Percentiles rank a stretch among this genome's conserved stretches.
These are phyloP conservation scores for Boletus mariae DNA, from an alignment of 1,284 basidiomycete species.

Conservation along the genomic window DNA sequence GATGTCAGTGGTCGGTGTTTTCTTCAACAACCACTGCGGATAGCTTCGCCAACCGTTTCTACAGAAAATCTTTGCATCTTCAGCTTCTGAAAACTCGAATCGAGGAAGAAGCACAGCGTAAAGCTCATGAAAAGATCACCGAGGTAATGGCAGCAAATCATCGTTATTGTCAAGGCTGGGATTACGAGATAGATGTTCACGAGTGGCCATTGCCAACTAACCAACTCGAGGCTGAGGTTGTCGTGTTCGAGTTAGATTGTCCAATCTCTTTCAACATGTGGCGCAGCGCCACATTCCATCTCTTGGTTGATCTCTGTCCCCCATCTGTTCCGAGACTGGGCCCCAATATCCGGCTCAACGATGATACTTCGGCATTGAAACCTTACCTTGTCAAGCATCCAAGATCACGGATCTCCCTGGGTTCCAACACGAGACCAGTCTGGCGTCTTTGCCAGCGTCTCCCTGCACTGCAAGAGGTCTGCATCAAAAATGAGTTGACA, in stretches of 20 bases:
- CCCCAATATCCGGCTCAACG: background rate
- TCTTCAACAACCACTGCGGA: conserved; percentile 2
- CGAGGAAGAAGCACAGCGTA: conserved; percentile 16
- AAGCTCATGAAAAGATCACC: conserved; percentile 15
- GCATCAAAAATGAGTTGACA: background rate
- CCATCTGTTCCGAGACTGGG: background rate
- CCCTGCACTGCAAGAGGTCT: background rate
- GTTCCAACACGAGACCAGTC: conserved; percentile 35
- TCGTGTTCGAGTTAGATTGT: conserved; percentile 44
- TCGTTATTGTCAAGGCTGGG: no score
- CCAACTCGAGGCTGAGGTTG: conserved; percentile 18
- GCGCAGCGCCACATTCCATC: conserved; percentile 39
- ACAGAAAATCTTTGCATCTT: conserved; percentile 15
- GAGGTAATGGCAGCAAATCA: no score
- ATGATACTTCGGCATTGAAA: conserved; percentile 15
- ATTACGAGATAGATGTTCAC: conserved; percentile 19
- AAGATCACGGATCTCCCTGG: conserved; percentile 33
- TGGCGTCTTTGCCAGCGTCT: background rate
- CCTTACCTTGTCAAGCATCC: background rate
- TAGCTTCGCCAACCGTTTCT: conserved; percentile 34
- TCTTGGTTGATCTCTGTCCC: conserved; percentile 31
- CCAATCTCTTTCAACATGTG: conserved; percentile 41
- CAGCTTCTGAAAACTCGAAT: conserved; percentile 30
- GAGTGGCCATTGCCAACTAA: conserved; percentile 47
- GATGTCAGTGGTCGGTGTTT: conserved; percentile 19